A percentile compares a stretch with the other conserved stretches of the same genome.
Conservation (phyloP, 768 basidiomycete species). For the Clitopilus hobsonii region DNA sequence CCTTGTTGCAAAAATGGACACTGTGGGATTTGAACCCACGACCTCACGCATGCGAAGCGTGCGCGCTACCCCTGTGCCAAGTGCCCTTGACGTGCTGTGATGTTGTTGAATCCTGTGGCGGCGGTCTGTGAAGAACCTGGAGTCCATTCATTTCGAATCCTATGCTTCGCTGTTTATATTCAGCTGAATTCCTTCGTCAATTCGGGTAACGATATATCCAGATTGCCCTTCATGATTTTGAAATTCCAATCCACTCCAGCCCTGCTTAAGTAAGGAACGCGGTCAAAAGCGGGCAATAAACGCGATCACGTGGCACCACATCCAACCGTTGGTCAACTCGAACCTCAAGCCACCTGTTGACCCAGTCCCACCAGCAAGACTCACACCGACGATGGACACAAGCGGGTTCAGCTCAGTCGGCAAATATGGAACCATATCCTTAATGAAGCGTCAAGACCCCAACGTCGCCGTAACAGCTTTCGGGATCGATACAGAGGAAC, state of each 20-base stretch:
- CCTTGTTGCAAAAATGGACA: not conserved
- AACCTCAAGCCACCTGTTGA: not conserved
- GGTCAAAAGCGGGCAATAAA: not conserved
- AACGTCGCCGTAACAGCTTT: constrained; percentile 55
- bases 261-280: not conserved
- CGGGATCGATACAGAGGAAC: constrained; percentile 62
- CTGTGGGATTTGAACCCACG: constrained; percentile 51
- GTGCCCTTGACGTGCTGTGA: not conserved
- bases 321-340: not conserved
- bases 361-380: not conserved
- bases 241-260: not conserved
- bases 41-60: constrained; percentile 58
- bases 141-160: too few relatives aligned
- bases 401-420: constrained; percentile 50
- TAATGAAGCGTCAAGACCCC: constrained; percentile 50
- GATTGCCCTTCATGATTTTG: too few relatives aligned
- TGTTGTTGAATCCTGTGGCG: too few relatives aligned
- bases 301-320: constrained; percentile 1
- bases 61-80: constrained; percentile 56
- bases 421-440: constrained; percentile 57
- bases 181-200: too few relatives aligned
- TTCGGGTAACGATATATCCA: too few relatives aligned
- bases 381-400: constrained; percentile 29
- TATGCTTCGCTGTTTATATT: too few relatives aligned
- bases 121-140: too few relatives aligned